Conservation (phyloP, 352 stramenopile species). For the Pythium folliculosum region DNA sequence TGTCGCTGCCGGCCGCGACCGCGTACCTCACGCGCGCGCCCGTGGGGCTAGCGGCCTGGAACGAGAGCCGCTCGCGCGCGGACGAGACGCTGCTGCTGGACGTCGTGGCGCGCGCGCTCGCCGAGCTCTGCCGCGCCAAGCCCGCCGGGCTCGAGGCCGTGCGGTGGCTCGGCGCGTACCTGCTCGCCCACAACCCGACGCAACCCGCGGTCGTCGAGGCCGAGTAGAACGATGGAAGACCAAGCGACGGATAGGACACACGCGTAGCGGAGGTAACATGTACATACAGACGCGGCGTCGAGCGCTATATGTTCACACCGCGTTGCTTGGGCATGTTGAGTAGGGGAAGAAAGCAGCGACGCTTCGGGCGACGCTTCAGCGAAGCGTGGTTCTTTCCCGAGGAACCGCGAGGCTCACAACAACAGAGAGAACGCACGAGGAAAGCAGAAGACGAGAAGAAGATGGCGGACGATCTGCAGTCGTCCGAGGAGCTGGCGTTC, state of each 20-base stretch:
- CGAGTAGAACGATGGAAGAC: constrained; percentile 27
- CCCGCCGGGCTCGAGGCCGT: constrained; percentile 73
- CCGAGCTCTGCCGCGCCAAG: constrained; percentile 83
- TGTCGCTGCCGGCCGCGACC: constrained; percentile 56
- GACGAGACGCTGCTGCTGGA: constrained; percentile 54
- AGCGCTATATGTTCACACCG: too few relatives aligned
- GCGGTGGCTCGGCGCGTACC: constrained; percentile 81
- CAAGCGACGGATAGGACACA: not conserved
- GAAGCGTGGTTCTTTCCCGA: not conserved
- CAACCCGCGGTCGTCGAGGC: constrained; percentile 65
- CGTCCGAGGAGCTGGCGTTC: constrained; percentile 89
- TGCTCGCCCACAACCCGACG: constrained; percentile 86
- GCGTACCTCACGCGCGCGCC: constrained; percentile 61
- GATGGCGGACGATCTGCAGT: constrained; percentile 88
- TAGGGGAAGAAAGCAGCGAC: not conserved
- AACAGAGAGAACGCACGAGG: too few relatives aligned
- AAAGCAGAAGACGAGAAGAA: too few relatives aligned
- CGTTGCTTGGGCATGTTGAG: too few relatives aligned
- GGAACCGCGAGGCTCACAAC: too few relatives aligned
- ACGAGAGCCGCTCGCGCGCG: constrained; percentile 32
- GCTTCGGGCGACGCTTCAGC: not conserved
- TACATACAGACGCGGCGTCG: not conserved
- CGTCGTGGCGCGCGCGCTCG: constrained; percentile 72
- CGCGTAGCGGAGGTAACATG: not conserved
- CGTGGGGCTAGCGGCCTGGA: constrained; percentile 55